phyloP scores from a whole-genome alignment of 169 alveolate genomes.

The Cyclospora cayetanensis region DNA sequence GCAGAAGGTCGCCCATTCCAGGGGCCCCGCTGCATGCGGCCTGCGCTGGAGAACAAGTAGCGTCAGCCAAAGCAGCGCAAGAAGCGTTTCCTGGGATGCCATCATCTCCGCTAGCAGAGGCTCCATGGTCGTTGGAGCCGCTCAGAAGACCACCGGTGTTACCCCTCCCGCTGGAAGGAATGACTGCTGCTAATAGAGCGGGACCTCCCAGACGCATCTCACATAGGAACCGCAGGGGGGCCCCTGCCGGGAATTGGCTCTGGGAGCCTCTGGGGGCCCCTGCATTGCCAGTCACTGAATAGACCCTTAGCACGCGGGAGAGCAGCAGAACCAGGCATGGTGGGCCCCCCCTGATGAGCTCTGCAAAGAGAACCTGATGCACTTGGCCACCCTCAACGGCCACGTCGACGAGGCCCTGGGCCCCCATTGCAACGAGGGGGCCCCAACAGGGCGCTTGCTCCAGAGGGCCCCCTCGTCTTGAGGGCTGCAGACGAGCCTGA shows the following conservation, averaged over 20 bases:
- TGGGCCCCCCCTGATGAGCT: neutral
- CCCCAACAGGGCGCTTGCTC: no score
- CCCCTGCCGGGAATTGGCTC: neutral
- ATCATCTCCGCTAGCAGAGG: neutral
- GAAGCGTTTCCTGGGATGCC: neutral
- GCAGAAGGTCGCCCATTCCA: conserved; percentile 10
- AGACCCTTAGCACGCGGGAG: neutral
- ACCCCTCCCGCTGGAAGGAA: neutral
- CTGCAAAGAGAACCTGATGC: neutral
- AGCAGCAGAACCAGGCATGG: conserved; percentile 15
- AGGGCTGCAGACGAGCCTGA: no score
- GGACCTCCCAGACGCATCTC: neutral
- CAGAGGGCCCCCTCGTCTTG: no score
- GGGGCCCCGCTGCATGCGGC: neutral
- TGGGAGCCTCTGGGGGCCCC: neutral
- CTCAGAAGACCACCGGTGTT: neutral
- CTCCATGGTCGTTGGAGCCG: neutral
- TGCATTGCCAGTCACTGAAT: neutral
- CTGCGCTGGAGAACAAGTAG: neutral
- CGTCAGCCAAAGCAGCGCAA: neutral
- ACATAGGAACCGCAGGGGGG: neutral
- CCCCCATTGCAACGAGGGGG: neutral
- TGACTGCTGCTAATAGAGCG: neutral
- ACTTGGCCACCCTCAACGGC: neutral
- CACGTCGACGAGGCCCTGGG: neutral